Evolutionary conservation across 192 early-diverging fungal genomes (phyloP), one percentile per base, ranked within the genome.

Genomic region (Podila clonocystis): DNA sequence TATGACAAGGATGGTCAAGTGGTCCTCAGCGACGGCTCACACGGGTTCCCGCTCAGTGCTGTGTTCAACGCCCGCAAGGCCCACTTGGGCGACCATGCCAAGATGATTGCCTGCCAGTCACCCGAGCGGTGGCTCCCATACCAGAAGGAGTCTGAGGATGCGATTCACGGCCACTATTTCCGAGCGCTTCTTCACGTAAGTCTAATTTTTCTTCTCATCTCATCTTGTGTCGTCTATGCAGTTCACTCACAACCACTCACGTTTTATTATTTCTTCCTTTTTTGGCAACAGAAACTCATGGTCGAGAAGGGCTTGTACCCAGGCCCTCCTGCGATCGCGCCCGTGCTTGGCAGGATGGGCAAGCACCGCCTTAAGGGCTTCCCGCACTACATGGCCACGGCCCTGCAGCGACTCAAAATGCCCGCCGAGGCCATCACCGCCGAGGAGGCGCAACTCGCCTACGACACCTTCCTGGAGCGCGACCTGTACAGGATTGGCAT

Each of bases 31-130:
- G 76, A 79, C 26, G 76, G 76, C 17, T 49, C 70, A 12, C 66
- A 62, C 22, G 80, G 77, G 29, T 87, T 89, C 38, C 85, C 88
- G 1, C 68, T 89, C 64, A 87, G 83, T 26, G 34, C 50, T 31
- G 57, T 31, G 1, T 82, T 82, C 45, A 65, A 75, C 48, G 60
- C 65, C 12, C 60, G 62, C 34, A 76, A 71, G 49, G 68, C 83
- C 12, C 57, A 71, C 17, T 62, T 95, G 1, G 92, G 94, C 0
- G 83, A 84, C 9, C 89, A 90, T 31, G 88, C 90, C 2, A 87
- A 90, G 38, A 92, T 93, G 83, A 75, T 90, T 11, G 93, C 93
- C 2, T 95, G 96, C 70, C 96, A 97, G 69, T 92, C 94, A 2
- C 88, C 93, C 2, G 84, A 87, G 58, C 90, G 95, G 22, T 97